phyloP scores from a whole-genome alignment of 441 rosid species.

The Metrosideros polymorpha region DNA sequence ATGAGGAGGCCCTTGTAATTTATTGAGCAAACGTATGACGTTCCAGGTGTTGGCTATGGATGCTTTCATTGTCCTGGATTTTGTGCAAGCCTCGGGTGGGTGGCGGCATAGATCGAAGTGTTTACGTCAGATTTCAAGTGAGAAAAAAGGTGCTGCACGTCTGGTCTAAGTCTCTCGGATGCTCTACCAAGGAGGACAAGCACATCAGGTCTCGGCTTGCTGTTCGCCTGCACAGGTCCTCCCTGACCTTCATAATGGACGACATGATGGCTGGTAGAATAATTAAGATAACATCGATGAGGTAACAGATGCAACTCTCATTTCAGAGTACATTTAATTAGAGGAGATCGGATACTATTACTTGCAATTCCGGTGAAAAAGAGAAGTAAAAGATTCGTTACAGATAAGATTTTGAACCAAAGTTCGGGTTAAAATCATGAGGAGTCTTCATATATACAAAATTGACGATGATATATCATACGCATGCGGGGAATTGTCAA shows the following conservation, averaged over 20 bases:
- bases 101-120: slow-evolving; percentile 80
- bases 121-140: slow-evolving; percentile 69
- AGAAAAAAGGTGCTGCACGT: slow-evolving; percentile 77
- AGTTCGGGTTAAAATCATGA: neutral
- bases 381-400: neutral
- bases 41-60: neutral
- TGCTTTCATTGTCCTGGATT: slow-evolving; percentile 10
- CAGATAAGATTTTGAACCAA: neutral
- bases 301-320: neutral
- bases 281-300: neutral
- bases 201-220: slow-evolving; percentile 82
- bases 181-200: slow-evolving; percentile 56
- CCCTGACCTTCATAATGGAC: slow-evolving; percentile 94
- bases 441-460: neutral
- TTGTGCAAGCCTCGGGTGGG: slow-evolving; percentile 65
- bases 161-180: slow-evolving; percentile 73
- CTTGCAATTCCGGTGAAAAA: neutral
- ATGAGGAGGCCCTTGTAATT: neutral
- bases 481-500: neutral
- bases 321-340: neutral
- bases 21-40: neutral
- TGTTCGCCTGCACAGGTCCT: slow-evolving; percentile 80
- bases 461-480: neutral
- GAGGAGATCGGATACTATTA: neutral
- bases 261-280: slow-evolving; percentile 57